A percentile compares a stretch with the other conserved stretches of the same genome.
Evolutionary conservation across 2,329 filamentous ascomycete genomes (phyloP).

Genomic region (Aspergillus aculeatus): DNA sequence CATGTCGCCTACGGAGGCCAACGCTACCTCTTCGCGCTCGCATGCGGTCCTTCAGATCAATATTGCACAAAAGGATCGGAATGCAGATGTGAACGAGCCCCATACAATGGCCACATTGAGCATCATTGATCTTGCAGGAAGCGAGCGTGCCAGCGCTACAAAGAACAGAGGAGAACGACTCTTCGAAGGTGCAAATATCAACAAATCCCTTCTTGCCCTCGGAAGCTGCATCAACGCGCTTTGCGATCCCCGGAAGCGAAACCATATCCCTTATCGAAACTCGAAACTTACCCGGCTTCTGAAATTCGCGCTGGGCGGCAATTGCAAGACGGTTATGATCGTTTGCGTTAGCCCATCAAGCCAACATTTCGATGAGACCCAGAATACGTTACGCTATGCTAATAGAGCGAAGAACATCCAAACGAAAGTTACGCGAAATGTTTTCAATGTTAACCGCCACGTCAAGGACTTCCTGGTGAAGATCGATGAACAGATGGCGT

Average conservation of each 20-base stretch:
- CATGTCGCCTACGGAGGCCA: conserved; percentile 94
- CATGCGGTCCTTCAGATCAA: conserved; percentile 98
- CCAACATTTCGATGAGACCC: conserved; percentile 94
- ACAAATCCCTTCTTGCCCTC: conserved; percentile 91
- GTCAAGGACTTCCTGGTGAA: conserved; percentile 99
- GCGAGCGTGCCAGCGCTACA: conserved; percentile 91
- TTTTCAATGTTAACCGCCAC: conserved; percentile 98
- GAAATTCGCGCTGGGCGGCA: conserved; percentile 95
- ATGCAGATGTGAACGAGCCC: conserved; percentile 87
- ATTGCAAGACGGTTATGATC: conserved; percentile 99
- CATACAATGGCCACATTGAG: conserved; percentile 98
- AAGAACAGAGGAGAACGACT: conserved; percentile 93
- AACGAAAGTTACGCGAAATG: conserved; percentile 98
- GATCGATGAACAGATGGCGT: conserved; percentile 96
- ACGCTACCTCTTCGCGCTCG: conserved; percentile 94
- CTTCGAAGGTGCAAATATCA: conserved; percentile 96
- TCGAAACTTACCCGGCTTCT: conserved; percentile 93
- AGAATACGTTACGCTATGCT: conserved; percentile 95
- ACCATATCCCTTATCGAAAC: conserved; percentile 95
- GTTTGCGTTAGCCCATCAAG: conserved; percentile 97
- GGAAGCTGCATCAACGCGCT: conserved; percentile 98
- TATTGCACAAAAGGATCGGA: conserved; percentile 87
- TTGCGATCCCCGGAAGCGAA: conserved; percentile 85
- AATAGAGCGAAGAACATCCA: conserved; percentile 99
- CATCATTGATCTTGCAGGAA: conserved; percentile 96